A percentile compares a stretch with the other conserved stretches of the same genome.
Evolutionary conservation across 805 yeast species (phyloP).

Genomic region (Nematodospora valgi): DNA sequence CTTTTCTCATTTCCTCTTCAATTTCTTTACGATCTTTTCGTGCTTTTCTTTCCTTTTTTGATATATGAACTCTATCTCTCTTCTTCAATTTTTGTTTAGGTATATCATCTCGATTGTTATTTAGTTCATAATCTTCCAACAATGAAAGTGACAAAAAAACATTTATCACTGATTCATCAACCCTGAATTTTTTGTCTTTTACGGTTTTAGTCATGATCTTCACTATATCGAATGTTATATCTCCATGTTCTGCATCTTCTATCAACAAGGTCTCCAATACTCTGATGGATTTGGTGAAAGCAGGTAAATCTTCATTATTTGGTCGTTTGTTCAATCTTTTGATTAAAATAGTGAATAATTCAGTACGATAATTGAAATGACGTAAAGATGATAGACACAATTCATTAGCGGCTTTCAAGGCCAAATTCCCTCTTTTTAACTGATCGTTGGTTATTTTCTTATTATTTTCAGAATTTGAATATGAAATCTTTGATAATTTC

Average conservation of each 20-base stretch:
- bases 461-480: constrained; percentile 34
- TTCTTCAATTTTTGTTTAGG: constrained; percentile 56
- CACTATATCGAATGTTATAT: constrained; percentile 69
- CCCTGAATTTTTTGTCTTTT: constrained; percentile 68
- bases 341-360: constrained; percentile 62
- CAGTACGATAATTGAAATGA: constrained; percentile 79
- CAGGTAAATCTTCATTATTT: constrained; percentile 42
- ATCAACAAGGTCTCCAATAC: constrained; percentile 66
- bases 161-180: constrained; percentile 80
- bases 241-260: constrained; percentile 79
- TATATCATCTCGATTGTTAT: constrained; percentile 43
- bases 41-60: constrained; percentile 85
- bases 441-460: constrained; percentile 29
- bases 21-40: constrained; percentile 83
- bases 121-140: constrained; percentile 69
- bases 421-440: constrained; percentile 49
- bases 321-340: constrained; percentile 67
- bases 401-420: constrained; percentile 79
- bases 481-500: constrained; percentile 37
- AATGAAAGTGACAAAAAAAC: constrained; percentile 65
- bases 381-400: constrained; percentile 58
- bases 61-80: constrained; percentile 85
- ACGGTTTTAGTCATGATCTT: constrained; percentile 66
- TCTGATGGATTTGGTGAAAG: constrained; percentile 58
- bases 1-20: constrained; percentile 83